These are phyloP conservation scores for Paecilomyces variotii DNA, from an alignment of 2,329 filamentous ascomycete species.

Conservation along the genomic window DNA sequence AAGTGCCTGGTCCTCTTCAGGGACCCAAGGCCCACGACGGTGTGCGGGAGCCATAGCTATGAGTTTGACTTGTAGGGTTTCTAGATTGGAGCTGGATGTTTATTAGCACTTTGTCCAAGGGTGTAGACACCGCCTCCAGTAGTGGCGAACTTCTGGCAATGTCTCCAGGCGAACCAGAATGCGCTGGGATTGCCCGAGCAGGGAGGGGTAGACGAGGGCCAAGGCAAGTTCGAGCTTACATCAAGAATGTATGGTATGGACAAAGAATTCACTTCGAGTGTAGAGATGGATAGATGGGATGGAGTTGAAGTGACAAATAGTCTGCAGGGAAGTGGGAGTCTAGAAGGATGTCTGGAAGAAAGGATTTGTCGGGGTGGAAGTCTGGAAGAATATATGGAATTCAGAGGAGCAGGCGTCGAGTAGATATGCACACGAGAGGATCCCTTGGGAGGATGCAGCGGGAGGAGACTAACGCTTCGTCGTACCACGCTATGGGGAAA, in stretches of 20 bases:
- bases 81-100: neutral
- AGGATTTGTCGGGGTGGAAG: neutral
- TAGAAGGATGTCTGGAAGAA: neutral
- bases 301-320: neutral
- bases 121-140: neutral
- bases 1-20: slow-evolving; percentile 64
- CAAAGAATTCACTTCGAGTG: neutral
- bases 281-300: neutral
- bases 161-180: neutral
- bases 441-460: neutral
- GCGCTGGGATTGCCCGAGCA: neutral
- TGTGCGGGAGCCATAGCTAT: slow-evolving; percentile 42
- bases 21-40: slow-evolving; percentile 76
- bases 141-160: neutral
- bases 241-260: neutral
- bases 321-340: neutral
- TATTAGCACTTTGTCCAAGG: neutral
- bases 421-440: neutral
- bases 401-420: neutral
- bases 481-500: slow-evolving; percentile 7
- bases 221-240: neutral
- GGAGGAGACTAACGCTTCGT: slow-evolving; percentile 1
- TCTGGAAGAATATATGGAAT: neutral
- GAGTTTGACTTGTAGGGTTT: neutral
- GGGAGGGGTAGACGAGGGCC: neutral